A percentile compares a stretch with the other conserved stretches of the same genome.
These are phyloP conservation scores for Paraconiothyrium brasiliense DNA, from an alignment of 2,329 filamentous ascomycete genomes.

Conservation along the genomic window DNA sequence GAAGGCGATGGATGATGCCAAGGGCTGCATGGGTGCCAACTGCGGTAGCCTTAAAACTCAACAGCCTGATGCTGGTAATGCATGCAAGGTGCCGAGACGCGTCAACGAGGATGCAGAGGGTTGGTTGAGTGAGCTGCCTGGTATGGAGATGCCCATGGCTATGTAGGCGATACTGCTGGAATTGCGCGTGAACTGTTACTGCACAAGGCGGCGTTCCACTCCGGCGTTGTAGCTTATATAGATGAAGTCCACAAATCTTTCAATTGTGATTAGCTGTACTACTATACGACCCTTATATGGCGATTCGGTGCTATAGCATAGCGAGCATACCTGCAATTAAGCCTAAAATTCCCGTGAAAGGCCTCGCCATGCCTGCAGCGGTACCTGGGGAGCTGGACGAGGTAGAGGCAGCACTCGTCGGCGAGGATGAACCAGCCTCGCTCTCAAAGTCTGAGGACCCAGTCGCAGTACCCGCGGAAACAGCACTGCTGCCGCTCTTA, in stretches of 20 bases:
- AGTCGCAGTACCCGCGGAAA: slow-evolving; percentile 2
- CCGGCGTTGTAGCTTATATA: background rate
- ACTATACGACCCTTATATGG: background rate
- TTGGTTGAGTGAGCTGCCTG: slow-evolving; percentile 32
- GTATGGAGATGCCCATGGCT: slow-evolving; percentile 24
- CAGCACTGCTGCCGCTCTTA: slow-evolving; percentile 2
- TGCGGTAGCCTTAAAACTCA: slow-evolving; percentile 40
- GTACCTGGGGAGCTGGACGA: slow-evolving; percentile 7
- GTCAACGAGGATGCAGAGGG: slow-evolving; percentile 38
- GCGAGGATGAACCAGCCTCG: background rate
- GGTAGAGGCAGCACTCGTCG: background rate
- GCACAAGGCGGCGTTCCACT: background rate
- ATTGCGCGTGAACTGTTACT: too few species aligned
- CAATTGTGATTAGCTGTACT: background rate
- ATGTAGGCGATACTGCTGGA: background rate
- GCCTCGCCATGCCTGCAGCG: background rate
- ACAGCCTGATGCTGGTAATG: slow-evolving; percentile 29
- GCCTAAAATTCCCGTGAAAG: slow-evolving; percentile 6
- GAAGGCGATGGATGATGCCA: slow-evolving; percentile 42
- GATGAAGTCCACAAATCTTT: background rate
- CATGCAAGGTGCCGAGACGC: slow-evolving; percentile 32
- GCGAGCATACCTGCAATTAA: slow-evolving; percentile 2
- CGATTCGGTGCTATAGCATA: background rate
- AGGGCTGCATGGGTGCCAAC: slow-evolving; percentile 39
- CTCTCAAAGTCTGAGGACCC: background rate